A percentile compares a stretch with the other conserved stretches of the same genome.
Evolutionary conservation across 148 eudicot species (phyloP).

Genomic region (Selenicereus undatus): DNA sequence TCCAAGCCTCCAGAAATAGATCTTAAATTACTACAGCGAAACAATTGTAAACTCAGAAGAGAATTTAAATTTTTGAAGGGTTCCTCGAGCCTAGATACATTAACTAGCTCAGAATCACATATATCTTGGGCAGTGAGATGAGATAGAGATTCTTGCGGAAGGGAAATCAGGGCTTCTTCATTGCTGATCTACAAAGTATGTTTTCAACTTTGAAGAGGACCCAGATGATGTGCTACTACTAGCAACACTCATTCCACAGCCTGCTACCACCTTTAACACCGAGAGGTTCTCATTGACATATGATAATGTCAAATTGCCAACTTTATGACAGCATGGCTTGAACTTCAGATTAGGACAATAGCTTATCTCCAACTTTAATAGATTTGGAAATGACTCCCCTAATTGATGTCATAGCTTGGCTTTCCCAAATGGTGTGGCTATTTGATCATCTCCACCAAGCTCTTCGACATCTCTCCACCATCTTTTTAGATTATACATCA

Average conservation of each 20-base stretch:
- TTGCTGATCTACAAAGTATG: slow-evolving; percentile 4
- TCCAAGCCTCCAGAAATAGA: no score
- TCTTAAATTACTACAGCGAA: no score
- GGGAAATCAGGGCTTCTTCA: slow-evolving; percentile 12
- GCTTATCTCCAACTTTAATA: not conserved
- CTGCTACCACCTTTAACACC: slow-evolving; percentile 9
- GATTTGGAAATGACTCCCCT: slow-evolving; percentile 22
- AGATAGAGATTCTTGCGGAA: slow-evolving; percentile 12
- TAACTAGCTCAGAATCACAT: not conserved
- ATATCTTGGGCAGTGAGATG: not conserved
- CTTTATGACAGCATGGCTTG: slow-evolving; percentile 19
- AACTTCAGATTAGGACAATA: slow-evolving; percentile 12
- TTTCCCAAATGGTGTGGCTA: not conserved
- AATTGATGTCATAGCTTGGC: not conserved
- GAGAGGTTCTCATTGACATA: not conserved
- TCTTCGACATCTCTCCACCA: slow-evolving; percentile 22
- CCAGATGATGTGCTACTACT: slow-evolving; percentile 1
- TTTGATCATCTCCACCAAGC: not conserved
- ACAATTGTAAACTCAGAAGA: no score
- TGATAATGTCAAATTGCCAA: slow-evolving; percentile 2
- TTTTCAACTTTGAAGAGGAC: slow-evolving; percentile 1
- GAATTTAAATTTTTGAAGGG: no score
- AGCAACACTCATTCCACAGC: not conserved
- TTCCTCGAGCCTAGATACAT: no score
- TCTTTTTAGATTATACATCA: slow-evolving; percentile 19